Conservation (phyloP, 352 stramenopile genomes). For the Phytophthora hibernalis region DNA sequence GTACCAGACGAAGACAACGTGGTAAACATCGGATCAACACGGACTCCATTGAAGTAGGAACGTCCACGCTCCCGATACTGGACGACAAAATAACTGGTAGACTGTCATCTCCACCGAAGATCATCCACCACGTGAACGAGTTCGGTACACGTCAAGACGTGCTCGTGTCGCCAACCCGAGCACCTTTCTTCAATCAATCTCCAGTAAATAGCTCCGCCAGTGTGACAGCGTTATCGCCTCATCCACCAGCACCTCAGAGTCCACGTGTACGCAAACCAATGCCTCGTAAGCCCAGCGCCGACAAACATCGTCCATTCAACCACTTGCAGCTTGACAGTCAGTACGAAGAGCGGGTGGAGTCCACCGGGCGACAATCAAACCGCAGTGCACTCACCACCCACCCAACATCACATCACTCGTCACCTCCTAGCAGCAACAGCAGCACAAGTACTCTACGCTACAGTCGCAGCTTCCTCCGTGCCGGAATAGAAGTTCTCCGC, state of each 20-base stretch:
- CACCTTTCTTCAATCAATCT: slow-evolving; percentile 52
- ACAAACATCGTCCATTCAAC: slow-evolving; percentile 15
- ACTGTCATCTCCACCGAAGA: slow-evolving; percentile 33
- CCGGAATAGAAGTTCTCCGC: slow-evolving; percentile 70
- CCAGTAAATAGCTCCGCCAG: not conserved
- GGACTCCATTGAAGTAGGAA: slow-evolving; percentile 1
- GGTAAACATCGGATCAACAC: slow-evolving; percentile 14
- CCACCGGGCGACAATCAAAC: slow-evolving; percentile 7
- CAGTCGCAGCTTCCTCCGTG: slow-evolving; percentile 61
- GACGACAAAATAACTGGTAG: slow-evolving; percentile 14
- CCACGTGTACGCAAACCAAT: slow-evolving; percentile 13
- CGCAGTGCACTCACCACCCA: slow-evolving; percentile 9
- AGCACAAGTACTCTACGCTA: slow-evolving; percentile 37
- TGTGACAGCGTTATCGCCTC: slow-evolving; percentile 11
- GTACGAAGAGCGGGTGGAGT: slow-evolving; percentile 43
- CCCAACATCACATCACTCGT: slow-evolving; percentile 1
- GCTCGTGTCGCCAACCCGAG: slow-evolving; percentile 60
- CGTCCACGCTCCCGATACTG: slow-evolving; percentile 26
- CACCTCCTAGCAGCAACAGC: slow-evolving; percentile 2
- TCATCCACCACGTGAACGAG: slow-evolving; percentile 75
- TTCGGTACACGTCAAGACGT: slow-evolving; percentile 67
- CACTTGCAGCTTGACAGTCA: slow-evolving; percentile 29
- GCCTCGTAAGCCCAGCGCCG: slow-evolving; percentile 13
- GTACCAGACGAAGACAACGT: slow-evolving; percentile 19
- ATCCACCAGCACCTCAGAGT: slow-evolving; percentile 17